phyloP scores from a whole-genome alignment of 495 filamentous ascomycete genomes.

The Neurospora africana region DNA sequence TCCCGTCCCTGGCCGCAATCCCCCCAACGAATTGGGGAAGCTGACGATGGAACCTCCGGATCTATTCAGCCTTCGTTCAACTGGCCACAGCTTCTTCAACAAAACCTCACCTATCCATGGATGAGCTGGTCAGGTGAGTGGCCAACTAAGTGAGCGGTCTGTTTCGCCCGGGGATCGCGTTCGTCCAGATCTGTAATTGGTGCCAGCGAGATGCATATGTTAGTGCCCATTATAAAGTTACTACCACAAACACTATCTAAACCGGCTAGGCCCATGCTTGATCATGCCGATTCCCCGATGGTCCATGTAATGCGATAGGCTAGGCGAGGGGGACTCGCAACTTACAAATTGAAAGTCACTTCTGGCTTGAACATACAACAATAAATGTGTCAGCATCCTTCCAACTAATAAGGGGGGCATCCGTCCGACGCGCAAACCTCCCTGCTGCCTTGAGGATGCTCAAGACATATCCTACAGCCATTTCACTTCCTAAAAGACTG shows the following conservation, averaged over 20 bases:
- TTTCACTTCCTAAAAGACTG: constrained; percentile 16
- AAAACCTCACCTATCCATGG: background rate
- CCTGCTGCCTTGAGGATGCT: constrained; percentile 16
- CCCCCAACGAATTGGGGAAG: background rate
- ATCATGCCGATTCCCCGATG: background rate
- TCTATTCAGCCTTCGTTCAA: background rate
- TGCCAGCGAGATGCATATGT: background rate
- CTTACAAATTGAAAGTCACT: background rate
- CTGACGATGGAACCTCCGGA: background rate
- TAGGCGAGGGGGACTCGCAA: background rate
- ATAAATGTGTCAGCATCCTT: background rate
- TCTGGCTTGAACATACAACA: background rate
- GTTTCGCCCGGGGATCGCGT: background rate
- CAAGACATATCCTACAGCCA: constrained; percentile 15
- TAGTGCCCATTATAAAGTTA: background rate
- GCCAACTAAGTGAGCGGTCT: background rate
- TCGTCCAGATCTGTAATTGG: background rate
- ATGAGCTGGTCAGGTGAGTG: background rate
- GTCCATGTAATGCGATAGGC: background rate
- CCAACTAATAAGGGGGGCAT: constrained; percentile 9
- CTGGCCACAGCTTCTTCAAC: background rate
- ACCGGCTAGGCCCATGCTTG: background rate
- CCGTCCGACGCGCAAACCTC: constrained; percentile 7
- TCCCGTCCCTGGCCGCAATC: background rate
- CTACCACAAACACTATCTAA: background rate